A percentile compares a stretch with the other conserved stretches of the same genome.
These are phyloP conservation scores for Rhizopus sp. DNA, from an alignment of 371 early-diverging fungal species.

Conservation along the genomic window DNA sequence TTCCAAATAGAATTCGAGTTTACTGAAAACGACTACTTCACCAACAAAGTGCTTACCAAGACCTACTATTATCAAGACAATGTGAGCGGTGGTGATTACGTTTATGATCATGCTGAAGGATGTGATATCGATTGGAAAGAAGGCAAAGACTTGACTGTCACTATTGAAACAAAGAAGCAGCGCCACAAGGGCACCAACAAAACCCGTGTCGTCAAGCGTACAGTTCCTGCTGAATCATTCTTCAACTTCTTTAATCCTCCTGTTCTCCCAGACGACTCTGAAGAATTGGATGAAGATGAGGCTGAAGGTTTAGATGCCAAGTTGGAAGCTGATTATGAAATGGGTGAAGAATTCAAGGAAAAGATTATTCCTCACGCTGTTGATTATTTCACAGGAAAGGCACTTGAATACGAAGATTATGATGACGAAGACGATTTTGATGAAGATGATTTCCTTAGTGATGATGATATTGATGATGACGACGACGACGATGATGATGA, in stretches of 20 bases:
- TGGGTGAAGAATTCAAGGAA: slow-evolving; percentile 94
- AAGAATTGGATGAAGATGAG: slow-evolving; percentile 74
- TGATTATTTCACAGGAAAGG: slow-evolving; percentile 98
- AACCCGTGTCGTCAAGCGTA: slow-evolving; percentile 95
- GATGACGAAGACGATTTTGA: slow-evolving; percentile 72
- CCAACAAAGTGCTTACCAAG: slow-evolving; percentile 85
- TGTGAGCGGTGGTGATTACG: slow-evolving; percentile 72
- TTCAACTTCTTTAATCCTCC: slow-evolving; percentile 94
- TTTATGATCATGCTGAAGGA: slow-evolving; percentile 92
- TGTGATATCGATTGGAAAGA: slow-evolving; percentile 93
- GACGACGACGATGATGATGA: slow-evolving; percentile 55
- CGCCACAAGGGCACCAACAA: slow-evolving; percentile 98
- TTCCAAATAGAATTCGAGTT: slow-evolving; percentile 94
- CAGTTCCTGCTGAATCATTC: slow-evolving; percentile 93
- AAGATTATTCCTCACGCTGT: slow-evolving; percentile 94
- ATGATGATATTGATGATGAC: slow-evolving; percentile 59
- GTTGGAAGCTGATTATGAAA: slow-evolving; percentile 91
- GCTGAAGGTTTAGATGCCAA: slow-evolving; percentile 78
- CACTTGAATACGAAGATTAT: slow-evolving; percentile 80
- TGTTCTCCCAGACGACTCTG: slow-evolving; percentile 69
- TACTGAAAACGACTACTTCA: slow-evolving; percentile 85
- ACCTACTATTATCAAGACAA: slow-evolving; percentile 85
- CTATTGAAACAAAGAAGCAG: slow-evolving; percentile 95
- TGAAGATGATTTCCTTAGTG: slow-evolving; percentile 64
- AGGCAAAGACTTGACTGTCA: slow-evolving; percentile 90